Evolutionary conservation across 2,329 filamentous ascomycete genomes (phyloP), one percentile per base, ranked within the genome.

Genomic region (Fusarium sp.): DNA sequence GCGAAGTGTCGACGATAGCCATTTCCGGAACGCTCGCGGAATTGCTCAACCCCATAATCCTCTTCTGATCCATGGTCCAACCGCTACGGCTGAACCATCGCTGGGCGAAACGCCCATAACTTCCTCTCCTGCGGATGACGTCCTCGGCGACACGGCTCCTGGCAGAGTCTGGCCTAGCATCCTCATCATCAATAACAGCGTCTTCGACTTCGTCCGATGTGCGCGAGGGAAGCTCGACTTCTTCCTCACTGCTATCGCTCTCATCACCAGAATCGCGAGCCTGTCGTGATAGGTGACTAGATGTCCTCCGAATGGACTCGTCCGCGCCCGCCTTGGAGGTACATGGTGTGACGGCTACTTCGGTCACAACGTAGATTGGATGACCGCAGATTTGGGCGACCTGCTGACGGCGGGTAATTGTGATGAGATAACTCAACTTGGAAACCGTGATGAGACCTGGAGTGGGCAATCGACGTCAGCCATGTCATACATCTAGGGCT

Each of bases 81-180:
- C 92, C 93, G 66, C 89, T 91, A 69, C 88, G 89, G 44, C 93
- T 96, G 77, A 98, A 96, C 96, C 96, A 99, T 64, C 90, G 89
- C 68, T 93, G 88, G 0, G 95, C 93, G 77, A 98, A 97, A 36
- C 92, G 86, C 4, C 94, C 95, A 78, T 97, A 98, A 68, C 89
- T 90, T 0, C 94, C 93, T 72, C 89, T 91, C 62, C 88, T 90
- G 36, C 89, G 88, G 58, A 97, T 95, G 1, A 98, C 94, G 81
- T 98, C 92, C 78, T 97, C 90, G 0, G 91, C 93, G 64, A 97
- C 89, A 71, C 90, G 93, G 68, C 85, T 90, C 34, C 79, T 80
- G 8, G 77, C 76, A 4, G 79, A 76, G 44, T 76, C 75, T 11
- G 77, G 67, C 9, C 75, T 72, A 0, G 77, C 69, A 29, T 80